Evolutionary conservation across 768 basidiomycete species (phyloP).

Genomic region (Rhizopogon salebrosus): DNA sequence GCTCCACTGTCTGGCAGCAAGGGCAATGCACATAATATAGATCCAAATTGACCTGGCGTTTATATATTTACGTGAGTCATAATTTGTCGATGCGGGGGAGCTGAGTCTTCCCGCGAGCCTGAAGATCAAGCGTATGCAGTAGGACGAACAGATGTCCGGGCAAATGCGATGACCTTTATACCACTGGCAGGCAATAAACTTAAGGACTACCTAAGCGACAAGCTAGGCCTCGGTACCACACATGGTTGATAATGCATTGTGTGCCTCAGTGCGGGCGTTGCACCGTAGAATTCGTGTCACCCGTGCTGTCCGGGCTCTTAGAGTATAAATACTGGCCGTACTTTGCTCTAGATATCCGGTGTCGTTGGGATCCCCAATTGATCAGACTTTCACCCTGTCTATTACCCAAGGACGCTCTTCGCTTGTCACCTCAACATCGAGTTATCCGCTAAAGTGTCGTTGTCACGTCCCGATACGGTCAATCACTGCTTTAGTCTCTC

Average conservation of each 20-base stretch:
- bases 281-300: too few species aligned
- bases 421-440: too few species aligned
- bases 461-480: too few species aligned
- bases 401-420: too few species aligned
- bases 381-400: too few species aligned
- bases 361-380: too few species aligned
- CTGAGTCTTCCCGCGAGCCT: constrained; percentile 4
- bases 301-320: too few species aligned
- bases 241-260: constrained; percentile 13
- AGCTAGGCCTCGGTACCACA: neutral
- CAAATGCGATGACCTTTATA: constrained; percentile 12
- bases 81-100: constrained; percentile 9
- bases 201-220: constrained; percentile 7
- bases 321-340: too few species aligned
- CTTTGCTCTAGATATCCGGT: too few species aligned
- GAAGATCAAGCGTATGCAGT: constrained; percentile 45
- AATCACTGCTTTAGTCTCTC: too few species aligned
- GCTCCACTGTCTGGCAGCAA: neutral
- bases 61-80: constrained; percentile 5
- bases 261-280: too few species aligned
- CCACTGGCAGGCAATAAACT: neutral
- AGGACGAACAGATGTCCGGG: constrained; percentile 32
- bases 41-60: constrained; percentile 10
- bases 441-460: too few species aligned
- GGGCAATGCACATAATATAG: neutral